These are phyloP conservation scores for Melastoma candidum DNA, from an alignment of 441 rosid genomes.

Conservation along the genomic window DNA sequence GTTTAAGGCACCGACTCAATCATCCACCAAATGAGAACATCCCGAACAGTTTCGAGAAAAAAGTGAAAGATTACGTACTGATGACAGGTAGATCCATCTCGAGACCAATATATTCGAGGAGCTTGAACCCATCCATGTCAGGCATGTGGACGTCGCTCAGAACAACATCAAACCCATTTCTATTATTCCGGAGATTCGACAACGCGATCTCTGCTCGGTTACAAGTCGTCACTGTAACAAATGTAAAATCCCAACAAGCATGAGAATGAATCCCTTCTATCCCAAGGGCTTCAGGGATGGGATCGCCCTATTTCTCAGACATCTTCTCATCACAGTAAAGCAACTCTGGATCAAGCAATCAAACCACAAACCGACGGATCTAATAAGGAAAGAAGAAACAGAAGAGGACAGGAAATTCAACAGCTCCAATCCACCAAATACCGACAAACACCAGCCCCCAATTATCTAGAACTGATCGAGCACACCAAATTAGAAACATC, in stretches of 20 bases:
- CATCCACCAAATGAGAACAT: conserved; percentile 3
- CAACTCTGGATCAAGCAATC: background rate
- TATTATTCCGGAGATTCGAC: conserved; percentile 51
- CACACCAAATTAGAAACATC: too few relatives aligned
- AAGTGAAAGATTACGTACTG: conserved; percentile 35
- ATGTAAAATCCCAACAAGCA: conserved; percentile 10
- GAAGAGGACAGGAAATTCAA: background rate
- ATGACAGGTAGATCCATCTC: conserved; percentile 98
- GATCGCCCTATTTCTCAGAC: background rate
- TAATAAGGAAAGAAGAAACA: background rate
- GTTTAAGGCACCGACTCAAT: conserved; percentile 7
- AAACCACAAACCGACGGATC: background rate
- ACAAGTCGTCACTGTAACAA: conserved; percentile 61
- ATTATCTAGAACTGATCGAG: too few relatives aligned
- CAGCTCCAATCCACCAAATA: background rate
- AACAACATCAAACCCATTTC: conserved; percentile 71
- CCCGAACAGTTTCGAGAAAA: background rate
- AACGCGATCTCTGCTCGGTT: conserved; percentile 71
- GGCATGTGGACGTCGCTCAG: conserved; percentile 98
- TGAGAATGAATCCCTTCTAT: background rate
- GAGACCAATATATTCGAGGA: conserved; percentile 60
- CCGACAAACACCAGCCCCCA: background rate
- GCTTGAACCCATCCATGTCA: conserved; percentile 94
- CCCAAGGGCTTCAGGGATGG: background rate
- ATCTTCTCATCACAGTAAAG: background rate